Evolutionary conservation across 2,329 filamentous ascomycete species (phyloP).

Genomic region (Coniochaeta prunicola): DNA sequence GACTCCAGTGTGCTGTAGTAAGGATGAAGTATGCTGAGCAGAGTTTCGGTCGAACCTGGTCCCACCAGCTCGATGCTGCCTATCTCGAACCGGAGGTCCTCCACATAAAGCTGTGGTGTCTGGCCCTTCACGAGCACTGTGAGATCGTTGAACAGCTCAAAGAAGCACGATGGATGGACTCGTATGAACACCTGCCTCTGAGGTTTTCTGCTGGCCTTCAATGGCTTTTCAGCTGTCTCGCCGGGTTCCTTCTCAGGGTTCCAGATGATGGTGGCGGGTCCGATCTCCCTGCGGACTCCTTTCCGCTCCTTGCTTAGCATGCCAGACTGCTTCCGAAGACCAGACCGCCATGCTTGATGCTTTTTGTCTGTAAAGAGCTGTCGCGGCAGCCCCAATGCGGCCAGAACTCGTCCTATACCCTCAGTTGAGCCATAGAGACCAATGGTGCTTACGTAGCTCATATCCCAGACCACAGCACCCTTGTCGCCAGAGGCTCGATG

Average conservation of each 20-base stretch:
- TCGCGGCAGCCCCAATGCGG: conserved; percentile 53
- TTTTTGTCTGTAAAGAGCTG: conserved; percentile 55
- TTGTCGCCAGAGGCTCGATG: conserved; percentile 70
- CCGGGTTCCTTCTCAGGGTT: conserved; percentile 36
- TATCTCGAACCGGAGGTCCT: conserved; percentile 63
- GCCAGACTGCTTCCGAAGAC: conserved; percentile 41
- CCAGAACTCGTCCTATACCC: conserved; percentile 61
- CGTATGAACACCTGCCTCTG: conserved; percentile 56
- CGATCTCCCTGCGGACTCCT: conserved; percentile 50
- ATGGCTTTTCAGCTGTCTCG: conserved; percentile 6
- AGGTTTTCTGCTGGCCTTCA: conserved; percentile 1
- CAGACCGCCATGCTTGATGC: conserved; percentile 63
- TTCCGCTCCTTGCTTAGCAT: conserved; percentile 46
- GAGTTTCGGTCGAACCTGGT: conserved; percentile 71
- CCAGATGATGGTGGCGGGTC: conserved; percentile 72
- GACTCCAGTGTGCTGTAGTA: conserved; percentile 27
- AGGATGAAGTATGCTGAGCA: conserved; percentile 61
- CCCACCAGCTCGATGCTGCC: conserved; percentile 50
- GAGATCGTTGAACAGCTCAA: conserved; percentile 60
- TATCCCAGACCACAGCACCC: conserved; percentile 84
- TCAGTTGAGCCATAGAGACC: conserved; percentile 60
- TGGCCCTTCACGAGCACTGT: conserved; percentile 49
- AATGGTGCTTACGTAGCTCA: conserved; percentile 88
- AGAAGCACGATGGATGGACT: conserved; percentile 75
- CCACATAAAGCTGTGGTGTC: conserved; percentile 54